Evolutionary conservation across 2,329 filamentous ascomycete species (phyloP).

Genomic region (Ophiosphaerella korrae): DNA sequence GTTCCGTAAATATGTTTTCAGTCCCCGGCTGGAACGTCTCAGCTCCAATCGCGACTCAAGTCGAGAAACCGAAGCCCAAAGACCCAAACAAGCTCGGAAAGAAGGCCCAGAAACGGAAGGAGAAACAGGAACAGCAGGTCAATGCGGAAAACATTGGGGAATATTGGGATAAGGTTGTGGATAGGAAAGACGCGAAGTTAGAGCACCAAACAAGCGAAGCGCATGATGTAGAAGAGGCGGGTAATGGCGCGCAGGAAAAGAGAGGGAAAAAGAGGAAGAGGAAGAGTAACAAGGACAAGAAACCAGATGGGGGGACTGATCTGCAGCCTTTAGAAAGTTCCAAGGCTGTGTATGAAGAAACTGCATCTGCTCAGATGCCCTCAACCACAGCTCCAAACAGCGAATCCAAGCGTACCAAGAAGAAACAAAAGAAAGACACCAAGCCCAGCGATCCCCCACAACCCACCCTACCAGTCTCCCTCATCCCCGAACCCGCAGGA

Average conservation of each 20-base stretch:
- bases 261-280: slow-evolving; percentile 42
- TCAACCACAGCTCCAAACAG: slow-evolving; percentile 13
- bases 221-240: slow-evolving; percentile 35
- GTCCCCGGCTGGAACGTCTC: slow-evolving; percentile 92
- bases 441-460: slow-evolving; percentile 26
- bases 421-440: slow-evolving; percentile 43
- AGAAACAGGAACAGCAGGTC: slow-evolving; percentile 74
- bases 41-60: slow-evolving; percentile 74
- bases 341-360: slow-evolving; percentile 12
- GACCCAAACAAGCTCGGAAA: slow-evolving; percentile 52
- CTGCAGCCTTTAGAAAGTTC: not conserved
- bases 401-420: slow-evolving; percentile 41
- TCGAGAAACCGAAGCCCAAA: slow-evolving; percentile 47
- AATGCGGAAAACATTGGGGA: slow-evolving; percentile 69
- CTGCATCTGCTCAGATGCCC: slow-evolving; percentile 21
- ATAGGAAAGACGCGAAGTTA: slow-evolving; percentile 57
- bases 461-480: slow-evolving; percentile 42
- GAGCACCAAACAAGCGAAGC: slow-evolving; percentile 61
- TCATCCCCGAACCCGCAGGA: slow-evolving; percentile 56
- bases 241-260: slow-evolving; percentile 42
- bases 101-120: slow-evolving; percentile 61
- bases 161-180: slow-evolving; percentile 39
- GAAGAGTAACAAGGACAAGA: slow-evolving; percentile 30
- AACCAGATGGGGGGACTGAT: slow-evolving; percentile 30
- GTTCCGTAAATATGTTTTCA: slow-evolving; percentile 71